phyloP scores from a whole-genome alignment of 1,284 basidiomycete species.

The Apiotrichum domesticum region DNA sequence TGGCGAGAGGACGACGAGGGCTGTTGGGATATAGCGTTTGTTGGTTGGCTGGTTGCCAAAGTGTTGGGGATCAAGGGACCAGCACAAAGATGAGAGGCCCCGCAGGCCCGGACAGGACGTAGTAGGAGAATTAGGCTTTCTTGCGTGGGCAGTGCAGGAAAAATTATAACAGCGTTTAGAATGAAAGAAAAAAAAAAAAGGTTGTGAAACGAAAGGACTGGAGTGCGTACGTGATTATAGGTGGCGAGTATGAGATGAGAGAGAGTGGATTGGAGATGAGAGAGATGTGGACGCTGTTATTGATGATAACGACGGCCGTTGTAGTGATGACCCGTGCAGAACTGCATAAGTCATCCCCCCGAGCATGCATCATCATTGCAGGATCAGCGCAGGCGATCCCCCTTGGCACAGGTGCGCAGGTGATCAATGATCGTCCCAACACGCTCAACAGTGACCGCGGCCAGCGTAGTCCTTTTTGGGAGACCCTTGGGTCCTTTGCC shows the following conservation, averaged over 20 bases:
- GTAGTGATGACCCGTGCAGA: background rate
- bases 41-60: background rate
- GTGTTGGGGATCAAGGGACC: slow-evolving; percentile 1
- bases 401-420: background rate
- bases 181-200: background rate
- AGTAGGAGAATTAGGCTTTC: too few relatives aligned
- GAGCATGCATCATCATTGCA: background rate
- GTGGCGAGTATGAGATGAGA: background rate
- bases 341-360: background rate
- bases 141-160: too few relatives aligned
- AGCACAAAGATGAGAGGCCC: background rate
- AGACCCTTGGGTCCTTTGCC: background rate
- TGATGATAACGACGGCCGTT: background rate
- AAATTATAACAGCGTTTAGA: background rate
- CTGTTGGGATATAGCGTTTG: background rate
- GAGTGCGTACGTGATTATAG: background rate
- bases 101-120: too few relatives aligned
- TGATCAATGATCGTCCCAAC: background rate
- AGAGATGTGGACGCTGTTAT: background rate
- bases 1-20: background rate
- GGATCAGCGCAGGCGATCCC: background rate
- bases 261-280: background rate
- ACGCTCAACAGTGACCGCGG: slow-evolving; percentile 1
- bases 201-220: background rate
- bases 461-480: background rate